Base-by-base conservation (phyloP, 208 protist species). In the Jaenimonas drosophilae region DNA sequence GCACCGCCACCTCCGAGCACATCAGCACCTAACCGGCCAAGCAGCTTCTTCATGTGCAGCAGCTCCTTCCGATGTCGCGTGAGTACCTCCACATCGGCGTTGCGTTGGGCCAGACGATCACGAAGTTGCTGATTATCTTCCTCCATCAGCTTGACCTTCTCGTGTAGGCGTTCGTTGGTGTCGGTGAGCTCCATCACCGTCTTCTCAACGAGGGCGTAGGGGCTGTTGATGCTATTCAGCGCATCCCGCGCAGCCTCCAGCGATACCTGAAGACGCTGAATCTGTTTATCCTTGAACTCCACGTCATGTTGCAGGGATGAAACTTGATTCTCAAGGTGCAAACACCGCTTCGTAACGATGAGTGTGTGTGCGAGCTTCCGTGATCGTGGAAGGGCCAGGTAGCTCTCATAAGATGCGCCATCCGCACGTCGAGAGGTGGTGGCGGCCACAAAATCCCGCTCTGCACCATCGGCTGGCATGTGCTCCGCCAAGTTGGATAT, bases 171-270 rank as follows among this genome's bases (percentile, higher is more conserved):
- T n/a, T 82, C 79, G 34, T 80, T 89, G 34, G 73, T 73, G 1
- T 47, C 29, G 4, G 45, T 54, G 1, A 93, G 54, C 31, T 70
- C 54, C n/a, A 75, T 49, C 41, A 93, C 56, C 0, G 79, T 78
- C 27, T 66, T 68, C 56, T 93, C 84, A 9, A 88, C 67, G 25
- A 93, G 54, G 9, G 72, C 53, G 59, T 88, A 93, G 16, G 84
- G 84, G 40, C 76, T 89, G 51, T 89, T 89, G 38, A 66, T 68
- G 49, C 89, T 93, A 48, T 93, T 75, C 19, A 93, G 59, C 20
- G 84, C 84, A 17, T 89, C 73, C 0, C 84, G 69, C 0, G 79
- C 78, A 25, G 65, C 75, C 20, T 81, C 64, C 14, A 93, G 60
- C 0, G 84, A 83, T 3, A 67, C 63, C 46, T 89, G 76, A 30